Conservation (phyloP, 352 stramenopile genomes). For the Plasmopara halstedii region DNA sequence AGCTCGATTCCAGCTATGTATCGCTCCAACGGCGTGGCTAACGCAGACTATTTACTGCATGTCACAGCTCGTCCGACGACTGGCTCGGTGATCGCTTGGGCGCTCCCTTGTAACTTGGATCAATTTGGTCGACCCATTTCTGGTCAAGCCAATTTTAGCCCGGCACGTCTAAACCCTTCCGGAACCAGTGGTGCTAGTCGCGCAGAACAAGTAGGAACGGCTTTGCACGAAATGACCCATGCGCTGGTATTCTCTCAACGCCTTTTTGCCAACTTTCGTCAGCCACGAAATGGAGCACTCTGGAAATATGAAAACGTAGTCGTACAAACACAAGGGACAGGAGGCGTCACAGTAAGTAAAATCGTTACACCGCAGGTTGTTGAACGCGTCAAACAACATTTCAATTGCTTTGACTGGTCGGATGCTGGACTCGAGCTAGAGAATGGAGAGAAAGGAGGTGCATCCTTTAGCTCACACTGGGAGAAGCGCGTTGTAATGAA, state of each 20-base stretch:
- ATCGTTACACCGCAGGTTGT: constrained; percentile 69
- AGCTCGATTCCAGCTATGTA: constrained; percentile 41
- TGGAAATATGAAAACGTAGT: constrained; percentile 71
- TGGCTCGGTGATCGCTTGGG: constrained; percentile 68
- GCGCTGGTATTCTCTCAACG: constrained; percentile 65
- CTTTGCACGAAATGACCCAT: constrained; percentile 77
- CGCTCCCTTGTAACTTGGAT: constrained; percentile 72
- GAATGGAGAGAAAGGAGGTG: constrained; percentile 55
- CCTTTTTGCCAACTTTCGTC: constrained; percentile 53
- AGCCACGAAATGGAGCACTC: constrained; percentile 44
- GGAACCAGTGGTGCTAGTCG: constrained; percentile 30
- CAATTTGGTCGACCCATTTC: constrained; percentile 72
- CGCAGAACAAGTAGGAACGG: constrained; percentile 60
- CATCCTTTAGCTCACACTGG: constrained; percentile 67
- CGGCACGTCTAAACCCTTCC: constrained; percentile 40
- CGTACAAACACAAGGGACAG: constrained; percentile 27
- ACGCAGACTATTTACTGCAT: constrained; percentile 72
- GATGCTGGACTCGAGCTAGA: constrained; percentile 63
- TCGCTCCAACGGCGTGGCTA: constrained; percentile 37
- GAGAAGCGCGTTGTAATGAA: constrained; percentile 80
- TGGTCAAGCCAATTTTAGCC: constrained; percentile 77
- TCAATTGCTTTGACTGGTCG: constrained; percentile 63
- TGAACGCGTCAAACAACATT: constrained; percentile 58
- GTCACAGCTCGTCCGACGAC: constrained; percentile 67
- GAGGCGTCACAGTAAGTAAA: constrained; percentile 57